A percentile compares a stretch with the other conserved stretches of the same genome.
These are phyloP conservation scores for Sarocladium strictum DNA, from an alignment of 2,329 filamentous ascomycete species.

Conservation along the genomic window DNA sequence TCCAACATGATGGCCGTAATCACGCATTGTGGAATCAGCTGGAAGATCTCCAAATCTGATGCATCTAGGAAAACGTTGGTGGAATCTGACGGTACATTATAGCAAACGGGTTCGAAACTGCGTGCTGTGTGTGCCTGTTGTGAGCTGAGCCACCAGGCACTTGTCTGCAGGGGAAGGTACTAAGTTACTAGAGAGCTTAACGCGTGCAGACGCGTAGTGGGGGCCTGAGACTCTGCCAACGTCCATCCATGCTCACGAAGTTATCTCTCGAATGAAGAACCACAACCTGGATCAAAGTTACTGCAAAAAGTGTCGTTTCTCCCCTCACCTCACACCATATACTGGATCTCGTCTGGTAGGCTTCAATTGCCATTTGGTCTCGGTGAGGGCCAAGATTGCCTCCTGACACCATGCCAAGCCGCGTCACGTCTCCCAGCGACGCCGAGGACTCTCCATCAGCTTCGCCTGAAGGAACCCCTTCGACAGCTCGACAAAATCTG, in stretches of 20 bases:
- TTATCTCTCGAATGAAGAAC: neutral
- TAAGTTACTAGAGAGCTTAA: neutral
- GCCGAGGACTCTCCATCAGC: neutral
- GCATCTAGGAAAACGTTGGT: too few species aligned
- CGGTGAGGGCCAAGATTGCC: neutral
- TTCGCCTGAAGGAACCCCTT: constrained; percentile 2
- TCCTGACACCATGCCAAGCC: constrained; percentile 2
- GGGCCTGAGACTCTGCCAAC: neutral
- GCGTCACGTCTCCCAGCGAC: constrained; percentile 2
- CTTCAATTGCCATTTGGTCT: neutral
- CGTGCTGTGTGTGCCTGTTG: too few species aligned
- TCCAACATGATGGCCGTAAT: too few species aligned
- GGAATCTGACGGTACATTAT: too few species aligned
- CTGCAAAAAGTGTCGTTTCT: too few species aligned
- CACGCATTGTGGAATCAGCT: too few species aligned
- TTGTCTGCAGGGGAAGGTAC: neutral
- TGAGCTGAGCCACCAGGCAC: neutral
- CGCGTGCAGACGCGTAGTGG: constrained; percentile 8
- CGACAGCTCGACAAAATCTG: neutral
- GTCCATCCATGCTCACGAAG: neutral
- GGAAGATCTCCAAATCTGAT: too few species aligned
- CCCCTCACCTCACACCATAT: too few species aligned
- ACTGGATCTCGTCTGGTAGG: too few species aligned
- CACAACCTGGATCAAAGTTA: neutral
- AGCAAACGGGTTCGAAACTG: too few species aligned